Base-by-base conservation (phyloP, 192 early-diverging fungal species). In the Entomortierella beljakovae region DNA sequence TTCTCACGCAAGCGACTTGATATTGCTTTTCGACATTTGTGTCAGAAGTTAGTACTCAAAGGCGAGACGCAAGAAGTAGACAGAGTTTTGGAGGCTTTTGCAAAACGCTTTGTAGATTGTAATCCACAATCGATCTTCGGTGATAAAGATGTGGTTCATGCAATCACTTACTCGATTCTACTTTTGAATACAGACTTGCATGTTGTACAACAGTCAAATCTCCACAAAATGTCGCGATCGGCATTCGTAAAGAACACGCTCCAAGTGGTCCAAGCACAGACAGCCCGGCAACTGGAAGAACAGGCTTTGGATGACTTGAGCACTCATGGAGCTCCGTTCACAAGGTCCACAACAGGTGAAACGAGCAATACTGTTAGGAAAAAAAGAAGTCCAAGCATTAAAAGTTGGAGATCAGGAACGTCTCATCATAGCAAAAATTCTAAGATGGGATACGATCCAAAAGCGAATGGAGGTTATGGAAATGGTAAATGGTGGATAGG, bases 1-100 rank as follows among this genome's bases (percentile, higher is more conserved):
- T 96, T 95, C 68, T 50, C 70, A 10, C 84, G 82, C 32, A 75
- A 89, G 69, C 84, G 89, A 23, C 77, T 98, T 13, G 96, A 97
- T 70, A 82, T 86, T 51, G 93, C 92, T 13, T 93, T 98, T 59
- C 86, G 96, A 76, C 65, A 69, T 23, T 74, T 99, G 52, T 95
- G 95, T 65, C 80, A 82, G 37, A 91, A 94, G 29, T 83, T 97
- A 0, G 89, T 90, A 23, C 80, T 99, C 58, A 93, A 92, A 42
- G 97, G 94, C 32, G 97, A 99, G 83, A 91, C 96, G 16, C 97
- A 99, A 80, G 88, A 94, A 57, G 91, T 99, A 32, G 96, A 96
- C 81, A 89, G 97, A 31, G 90, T 99, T 42, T 79, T 99, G 50
- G 90, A 90, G 59, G 91, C 84, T n/a, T 92, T 98, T 82, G 88